phyloP scores from a whole-genome alignment of 352 stramenopile species.

The Blastocystis sp. region DNA sequence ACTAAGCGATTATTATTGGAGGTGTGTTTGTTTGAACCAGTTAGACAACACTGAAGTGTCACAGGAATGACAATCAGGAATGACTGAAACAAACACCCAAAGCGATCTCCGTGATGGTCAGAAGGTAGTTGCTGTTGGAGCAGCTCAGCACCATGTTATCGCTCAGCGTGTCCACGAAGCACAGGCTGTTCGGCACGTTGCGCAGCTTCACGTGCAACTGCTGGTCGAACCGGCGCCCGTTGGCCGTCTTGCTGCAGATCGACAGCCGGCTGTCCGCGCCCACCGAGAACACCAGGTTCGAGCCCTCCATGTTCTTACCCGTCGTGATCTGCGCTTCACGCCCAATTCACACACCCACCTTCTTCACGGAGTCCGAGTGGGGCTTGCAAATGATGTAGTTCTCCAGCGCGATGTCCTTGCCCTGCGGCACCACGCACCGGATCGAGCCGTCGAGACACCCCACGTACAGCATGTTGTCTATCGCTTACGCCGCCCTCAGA shows the following conservation, averaged over 20 bases:
- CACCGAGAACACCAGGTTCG: conserved; percentile 18
- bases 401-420: conserved; percentile 36
- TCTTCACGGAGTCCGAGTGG: conserved; percentile 36
- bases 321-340: not conserved
- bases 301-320: conserved; percentile 56
- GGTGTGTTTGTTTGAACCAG: not conserved
- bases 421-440: not conserved
- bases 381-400: conserved; percentile 50
- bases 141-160: not conserved
- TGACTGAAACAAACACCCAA: not conserved
- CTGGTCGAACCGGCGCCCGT: conserved; percentile 35
- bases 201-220: conserved; percentile 54
- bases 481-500: not conserved
- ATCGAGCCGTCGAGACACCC: conserved; percentile 25
- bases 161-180: conserved; percentile 37
- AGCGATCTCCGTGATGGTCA: conserved; percentile 41
- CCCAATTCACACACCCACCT: not conserved
- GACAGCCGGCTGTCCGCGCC: conserved; percentile 22
- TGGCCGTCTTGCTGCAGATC: conserved; percentile 45
- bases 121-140: conserved; percentile 36
- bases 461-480: conserved; percentile 38
- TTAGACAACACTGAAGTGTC: not conserved
- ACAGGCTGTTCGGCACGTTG: conserved; percentile 39
- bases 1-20: not conserved
- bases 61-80: not conserved